phyloP scores from a whole-genome alignment of 2,329 filamentous ascomycete genomes.

The Hawksworthiomyces lignivorus region DNA sequence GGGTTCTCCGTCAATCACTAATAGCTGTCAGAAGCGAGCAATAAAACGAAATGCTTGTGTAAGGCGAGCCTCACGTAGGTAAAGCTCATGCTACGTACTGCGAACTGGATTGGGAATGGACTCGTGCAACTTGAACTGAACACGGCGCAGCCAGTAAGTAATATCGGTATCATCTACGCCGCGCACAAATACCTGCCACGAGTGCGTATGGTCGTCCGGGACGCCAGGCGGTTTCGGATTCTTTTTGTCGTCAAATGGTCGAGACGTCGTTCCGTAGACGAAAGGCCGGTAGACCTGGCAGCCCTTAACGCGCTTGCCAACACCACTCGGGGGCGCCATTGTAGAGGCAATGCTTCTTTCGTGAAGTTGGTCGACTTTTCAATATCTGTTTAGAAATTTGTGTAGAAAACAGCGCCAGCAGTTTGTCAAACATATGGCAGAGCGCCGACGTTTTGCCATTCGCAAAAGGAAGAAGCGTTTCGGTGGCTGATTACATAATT shows the following conservation, averaged over 20 bases:
- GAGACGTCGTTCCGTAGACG: constrained; percentile 72
- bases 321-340: constrained; percentile 53
- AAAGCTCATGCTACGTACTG: constrained; percentile 37
- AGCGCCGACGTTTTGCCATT: too few species aligned
- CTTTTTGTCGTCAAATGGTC: constrained; percentile 66
- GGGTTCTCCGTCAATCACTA: constrained; percentile 62
- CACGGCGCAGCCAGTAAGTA: constrained; percentile 91
- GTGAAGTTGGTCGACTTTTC: too few species aligned
- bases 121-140: constrained; percentile 97
- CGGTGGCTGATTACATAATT: too few species aligned
- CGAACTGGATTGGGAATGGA: constrained; percentile 88
- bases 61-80: too few species aligned
- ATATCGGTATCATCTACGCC: constrained; percentile 85
- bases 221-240: constrained; percentile 70
- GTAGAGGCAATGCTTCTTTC: too few species aligned
- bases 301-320: constrained; percentile 58
- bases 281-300: constrained; percentile 58
- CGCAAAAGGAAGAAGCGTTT: too few species aligned
- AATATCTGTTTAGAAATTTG: too few species aligned
- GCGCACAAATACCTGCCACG: constrained; percentile 91
- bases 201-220: constrained; percentile 89
- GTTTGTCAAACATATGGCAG: too few species aligned
- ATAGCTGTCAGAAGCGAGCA: not conserved
- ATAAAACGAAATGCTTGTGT: not conserved
- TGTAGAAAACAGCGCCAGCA: too few species aligned